Evolutionary conservation across 2,329 filamentous ascomycete species (phyloP).

Genomic region (Plenodomus tracheiphilus): DNA sequence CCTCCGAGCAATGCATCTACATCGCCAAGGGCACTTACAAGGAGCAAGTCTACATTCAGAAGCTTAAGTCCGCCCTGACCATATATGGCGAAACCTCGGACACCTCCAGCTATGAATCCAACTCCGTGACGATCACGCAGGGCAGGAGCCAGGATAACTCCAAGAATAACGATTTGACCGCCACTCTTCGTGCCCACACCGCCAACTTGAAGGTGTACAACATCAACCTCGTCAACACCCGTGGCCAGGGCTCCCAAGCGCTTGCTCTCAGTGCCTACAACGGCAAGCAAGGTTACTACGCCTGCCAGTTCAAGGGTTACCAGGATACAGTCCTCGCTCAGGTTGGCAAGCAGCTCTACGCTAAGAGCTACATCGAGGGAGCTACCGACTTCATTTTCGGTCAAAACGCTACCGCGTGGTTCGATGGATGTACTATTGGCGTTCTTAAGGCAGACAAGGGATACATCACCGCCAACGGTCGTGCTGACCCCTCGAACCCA

Average conservation of each 20-base stretch:
- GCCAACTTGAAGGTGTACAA: slow-evolving; percentile 64
- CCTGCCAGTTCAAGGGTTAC: slow-evolving; percentile 57
- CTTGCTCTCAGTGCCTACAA: slow-evolving; percentile 58
- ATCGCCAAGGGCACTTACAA: slow-evolving; percentile 63
- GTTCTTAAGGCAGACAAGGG: slow-evolving; percentile 48
- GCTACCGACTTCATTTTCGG: slow-evolving; percentile 66
- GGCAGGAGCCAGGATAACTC: slow-evolving; percentile 52
- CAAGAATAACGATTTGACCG: slow-evolving; percentile 58
- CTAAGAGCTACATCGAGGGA: slow-evolving; percentile 60
- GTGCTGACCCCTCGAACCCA: slow-evolving; percentile 34
- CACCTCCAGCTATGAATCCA: slow-evolving; percentile 52
- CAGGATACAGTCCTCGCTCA: slow-evolving; percentile 57
- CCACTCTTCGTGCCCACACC: slow-evolving; percentile 54
- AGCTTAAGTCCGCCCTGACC: slow-evolving; percentile 54
- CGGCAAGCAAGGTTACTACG: slow-evolving; percentile 61
- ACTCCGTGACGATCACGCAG: slow-evolving; percentile 61
- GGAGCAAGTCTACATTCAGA: slow-evolving; percentile 61
- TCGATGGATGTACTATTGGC: slow-evolving; percentile 54
- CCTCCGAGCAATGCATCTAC: slow-evolving; percentile 62
- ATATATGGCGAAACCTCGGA: slow-evolving; percentile 65
- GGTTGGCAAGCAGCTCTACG: slow-evolving; percentile 59
- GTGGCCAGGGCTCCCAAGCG: slow-evolving; percentile 55
- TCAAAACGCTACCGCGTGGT: slow-evolving; percentile 56
- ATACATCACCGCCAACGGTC: slow-evolving; percentile 46
- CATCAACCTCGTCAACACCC: slow-evolving; percentile 55